Evolutionary conservation across 805 yeast species (phyloP).

Genomic region (Candida sithepensis): DNA sequence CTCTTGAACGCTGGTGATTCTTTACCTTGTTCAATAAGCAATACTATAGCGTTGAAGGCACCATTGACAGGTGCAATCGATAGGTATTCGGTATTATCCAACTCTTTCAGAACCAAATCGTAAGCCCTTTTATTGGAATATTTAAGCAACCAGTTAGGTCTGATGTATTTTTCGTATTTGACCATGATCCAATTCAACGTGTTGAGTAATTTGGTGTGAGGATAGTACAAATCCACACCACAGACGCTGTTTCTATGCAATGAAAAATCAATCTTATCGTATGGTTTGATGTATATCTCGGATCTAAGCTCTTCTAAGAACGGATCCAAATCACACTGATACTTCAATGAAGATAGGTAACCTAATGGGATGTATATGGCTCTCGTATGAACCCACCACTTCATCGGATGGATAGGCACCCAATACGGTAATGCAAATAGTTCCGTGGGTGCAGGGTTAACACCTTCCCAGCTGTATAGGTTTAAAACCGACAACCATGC

Average conservation of each 20-base stretch:
- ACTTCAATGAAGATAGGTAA: slow-evolving; percentile 59
- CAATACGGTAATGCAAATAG: slow-evolving; percentile 82
- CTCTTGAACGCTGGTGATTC: slow-evolving; percentile 57
- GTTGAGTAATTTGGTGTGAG: slow-evolving; percentile 72
- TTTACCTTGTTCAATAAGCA: slow-evolving; percentile 65
- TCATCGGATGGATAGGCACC: slow-evolving; percentile 85
- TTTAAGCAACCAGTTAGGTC: slow-evolving; percentile 71
- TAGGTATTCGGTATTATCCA: slow-evolving; percentile 70
- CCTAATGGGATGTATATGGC: slow-evolving; percentile 88
- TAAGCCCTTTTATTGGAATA: slow-evolving; percentile 51
- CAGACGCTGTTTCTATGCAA: slow-evolving; percentile 79
- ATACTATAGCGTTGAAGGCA: slow-evolving; percentile 75
- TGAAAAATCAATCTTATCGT: slow-evolving; percentile 61
- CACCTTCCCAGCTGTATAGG: slow-evolving; percentile 92
- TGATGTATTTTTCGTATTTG: slow-evolving; percentile 61
- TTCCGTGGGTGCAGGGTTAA: slow-evolving; percentile 97
- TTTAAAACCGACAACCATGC: slow-evolving; percentile 81
- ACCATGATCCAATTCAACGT: slow-evolving; percentile 56
- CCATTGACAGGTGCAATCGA: slow-evolving; percentile 93
- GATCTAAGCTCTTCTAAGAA: slow-evolving; percentile 60
- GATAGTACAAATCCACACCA: slow-evolving; percentile 90
- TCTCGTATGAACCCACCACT: slow-evolving; percentile 99
- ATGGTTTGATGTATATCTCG: slow-evolving; percentile 75
- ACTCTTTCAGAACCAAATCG: slow-evolving; percentile 68
- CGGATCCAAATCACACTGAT: slow-evolving; percentile 58